phyloP scores from a whole-genome alignment of 2,329 filamentous ascomycete genomes.

The Fusarium kyushuense region DNA sequence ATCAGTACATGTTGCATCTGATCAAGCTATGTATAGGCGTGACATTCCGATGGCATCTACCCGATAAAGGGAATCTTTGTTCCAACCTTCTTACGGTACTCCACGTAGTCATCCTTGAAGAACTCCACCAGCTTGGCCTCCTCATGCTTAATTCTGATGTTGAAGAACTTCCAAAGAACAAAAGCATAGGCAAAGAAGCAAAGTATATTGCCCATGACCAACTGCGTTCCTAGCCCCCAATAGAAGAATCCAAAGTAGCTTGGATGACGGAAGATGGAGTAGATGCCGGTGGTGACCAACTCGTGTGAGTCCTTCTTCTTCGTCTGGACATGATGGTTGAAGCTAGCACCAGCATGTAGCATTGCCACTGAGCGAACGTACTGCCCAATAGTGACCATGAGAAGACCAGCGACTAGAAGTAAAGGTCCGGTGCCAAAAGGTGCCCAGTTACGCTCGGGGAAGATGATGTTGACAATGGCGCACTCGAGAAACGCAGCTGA shows the following conservation, averaged over 20 bases:
- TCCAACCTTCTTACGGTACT: constrained; percentile 77
- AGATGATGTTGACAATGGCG: constrained; percentile 68
- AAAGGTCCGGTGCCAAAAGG: constrained; percentile 58
- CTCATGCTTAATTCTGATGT: constrained; percentile 78
- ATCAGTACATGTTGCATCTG: neutral
- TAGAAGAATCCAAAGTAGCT: constrained; percentile 99
- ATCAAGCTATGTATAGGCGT: neutral
- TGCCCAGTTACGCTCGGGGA: constrained; percentile 62
- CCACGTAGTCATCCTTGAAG: constrained; percentile 84
- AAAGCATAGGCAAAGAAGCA: constrained; percentile 80
- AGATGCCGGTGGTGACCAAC: constrained; percentile 87
- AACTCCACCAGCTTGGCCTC: constrained; percentile 82
- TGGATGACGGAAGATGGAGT: constrained; percentile 82
- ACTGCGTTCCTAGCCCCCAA: constrained; percentile 95
- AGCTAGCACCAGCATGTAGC: constrained; percentile 87
- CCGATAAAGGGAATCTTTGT: constrained; percentile 81
- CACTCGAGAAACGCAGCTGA: constrained; percentile 79
- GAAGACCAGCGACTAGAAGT: constrained; percentile 68
- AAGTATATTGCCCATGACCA: constrained; percentile 85
- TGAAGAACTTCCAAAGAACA: constrained; percentile 90
- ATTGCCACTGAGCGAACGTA: constrained; percentile 83
- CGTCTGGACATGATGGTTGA: constrained; percentile 88
- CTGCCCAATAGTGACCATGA: constrained; percentile 78
- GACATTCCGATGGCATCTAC: constrained; percentile 23
- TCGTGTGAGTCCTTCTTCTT: constrained; percentile 75